These are phyloP conservation scores for Coemansia asiatica DNA, from an alignment of 192 early-diverging fungal genomes.

Conservation along the genomic window DNA sequence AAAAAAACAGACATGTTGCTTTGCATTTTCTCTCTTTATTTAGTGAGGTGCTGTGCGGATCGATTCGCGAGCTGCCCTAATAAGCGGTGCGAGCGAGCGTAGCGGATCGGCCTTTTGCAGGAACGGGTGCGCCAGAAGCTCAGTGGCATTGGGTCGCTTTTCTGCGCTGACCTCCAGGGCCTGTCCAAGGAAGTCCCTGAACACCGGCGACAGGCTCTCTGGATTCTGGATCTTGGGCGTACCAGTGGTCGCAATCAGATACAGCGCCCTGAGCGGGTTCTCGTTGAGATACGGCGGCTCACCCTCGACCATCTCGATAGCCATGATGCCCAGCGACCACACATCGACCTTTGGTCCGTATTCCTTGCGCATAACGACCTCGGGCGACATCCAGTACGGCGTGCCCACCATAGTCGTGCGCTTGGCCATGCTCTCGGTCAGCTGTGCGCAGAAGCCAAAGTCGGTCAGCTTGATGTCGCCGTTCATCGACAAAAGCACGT, in stretches of 20 bases:
- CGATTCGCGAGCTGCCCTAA: conserved; percentile 69
- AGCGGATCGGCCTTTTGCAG: conserved; percentile 80
- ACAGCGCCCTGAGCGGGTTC: conserved; percentile 86
- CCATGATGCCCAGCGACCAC: conserved; percentile 98
- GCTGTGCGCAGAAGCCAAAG: conserved; percentile 89
- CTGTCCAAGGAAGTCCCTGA: conserved; percentile 79
- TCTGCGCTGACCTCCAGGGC: conserved; percentile 83
- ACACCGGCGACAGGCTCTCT: conserved; percentile 70
- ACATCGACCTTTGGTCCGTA: conserved; percentile 94
- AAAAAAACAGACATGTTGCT: not conserved
- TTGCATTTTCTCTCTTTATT: not conserved
- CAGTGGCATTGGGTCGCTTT: conserved; percentile 73
- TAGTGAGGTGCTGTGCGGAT: conserved; percentile 53
- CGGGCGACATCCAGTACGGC: conserved; percentile 98
- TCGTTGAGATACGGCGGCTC: conserved; percentile 97
- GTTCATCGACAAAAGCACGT: conserved; percentile 72
- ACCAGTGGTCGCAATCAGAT: conserved; percentile 94
- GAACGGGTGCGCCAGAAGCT: conserved; percentile 86
- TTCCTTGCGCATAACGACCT: conserved; percentile 89
- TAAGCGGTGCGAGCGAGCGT: conserved; percentile 76
- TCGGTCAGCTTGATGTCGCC: conserved; percentile 86
- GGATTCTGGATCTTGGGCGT: conserved; percentile 90
- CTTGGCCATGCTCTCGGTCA: conserved; percentile 75
- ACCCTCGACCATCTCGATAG: conserved; percentile 97
- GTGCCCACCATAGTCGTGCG: conserved; percentile 85